Base-by-base conservation (phyloP, 371 early-diverging fungal species). In the Nematocida sp. region DNA sequence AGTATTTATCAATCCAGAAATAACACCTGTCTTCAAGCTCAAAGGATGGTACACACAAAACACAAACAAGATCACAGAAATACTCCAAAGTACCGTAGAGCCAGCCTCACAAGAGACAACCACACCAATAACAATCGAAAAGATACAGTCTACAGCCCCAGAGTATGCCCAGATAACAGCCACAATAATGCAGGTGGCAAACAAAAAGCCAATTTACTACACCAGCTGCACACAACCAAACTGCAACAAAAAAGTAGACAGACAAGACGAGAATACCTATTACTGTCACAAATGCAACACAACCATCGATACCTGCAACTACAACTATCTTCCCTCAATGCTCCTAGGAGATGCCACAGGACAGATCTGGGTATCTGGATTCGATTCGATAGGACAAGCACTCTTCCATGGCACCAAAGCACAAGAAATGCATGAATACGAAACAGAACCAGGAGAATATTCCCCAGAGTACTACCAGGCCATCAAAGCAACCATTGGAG, bases 241-340 rank as follows among this genome's bases (percentile, higher is more conserved):
- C 19, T 94, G 95, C 81, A 54, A 29, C 46, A 88, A 86, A 77
- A 94, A 94, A 83, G 95, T 94, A 86, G 86, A 91, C 41, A 81
- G 82, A 17, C 83, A 86, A 45, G 86, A 87, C 29, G 80, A 63
- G 17, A 38, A 37, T 3, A 19, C 17, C 15, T 80, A 79, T 41
- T 95, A 91, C 45, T 96, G 96, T 80, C 94, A 93, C 70, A 92
- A 90, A 78, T 94, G 95, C 80, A 83, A 87, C 74, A 84, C 84
- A 60, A 70, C 81, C 0, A 87, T 79, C 74, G 85, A 85, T 1
- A 79, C 78, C 0, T 92, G 92, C 3, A 81, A 86, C 0, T 89
- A 90, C 83, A 82, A 90, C 85, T 86, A 77, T 64, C 62, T 41
- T 43, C 23, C 48, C 15, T 83, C 86, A 1, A 45, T 88, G 41